Percentiles rank a stretch among this genome's conserved stretches.
These are phyloP conservation scores for Daedaleopsis nitida DNA, from an alignment of 768 basidiomycete genomes.

Conservation along the genomic window DNA sequence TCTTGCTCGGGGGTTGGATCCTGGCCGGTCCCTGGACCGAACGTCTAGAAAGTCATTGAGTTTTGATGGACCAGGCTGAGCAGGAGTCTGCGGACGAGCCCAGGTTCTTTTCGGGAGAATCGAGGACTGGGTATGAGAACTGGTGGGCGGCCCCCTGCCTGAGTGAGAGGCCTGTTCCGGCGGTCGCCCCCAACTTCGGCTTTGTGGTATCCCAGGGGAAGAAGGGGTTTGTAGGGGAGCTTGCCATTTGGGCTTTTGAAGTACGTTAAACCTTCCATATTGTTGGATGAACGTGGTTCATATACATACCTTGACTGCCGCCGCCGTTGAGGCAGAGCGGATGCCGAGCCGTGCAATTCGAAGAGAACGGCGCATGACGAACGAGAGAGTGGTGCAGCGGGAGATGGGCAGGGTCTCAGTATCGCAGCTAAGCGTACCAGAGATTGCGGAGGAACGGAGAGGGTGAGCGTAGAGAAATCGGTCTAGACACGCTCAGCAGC, in stretches of 20 bases:
- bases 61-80: not conserved
- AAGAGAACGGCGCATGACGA: constrained; percentile 19
- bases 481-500: not conserved
- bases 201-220: constrained; percentile 7
- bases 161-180: not conserved
- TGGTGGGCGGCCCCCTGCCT: not conserved
- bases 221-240: not conserved
- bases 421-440: constrained; percentile 4
- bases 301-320: constrained; percentile 21
- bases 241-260: constrained; percentile 5
- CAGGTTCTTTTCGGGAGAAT: constrained; percentile 5
- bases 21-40: not conserved
- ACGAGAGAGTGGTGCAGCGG: not conserved
- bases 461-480: not conserved
- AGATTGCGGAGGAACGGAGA: not conserved
- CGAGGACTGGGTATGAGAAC: not conserved
- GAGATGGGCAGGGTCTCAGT: not conserved
- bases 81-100: constrained; percentile 1
- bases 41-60: not conserved
- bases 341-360: constrained; percentile 17
- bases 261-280: no score
- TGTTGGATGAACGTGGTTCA: constrained; percentile 1
- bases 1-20: not conserved
- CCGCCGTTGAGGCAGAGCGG: constrained; percentile 24
- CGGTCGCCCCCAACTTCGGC: constrained; percentile 16